phyloP scores from a whole-genome alignment of 495 filamentous ascomycete genomes.

The Neurospora tetrasperma region DNA sequence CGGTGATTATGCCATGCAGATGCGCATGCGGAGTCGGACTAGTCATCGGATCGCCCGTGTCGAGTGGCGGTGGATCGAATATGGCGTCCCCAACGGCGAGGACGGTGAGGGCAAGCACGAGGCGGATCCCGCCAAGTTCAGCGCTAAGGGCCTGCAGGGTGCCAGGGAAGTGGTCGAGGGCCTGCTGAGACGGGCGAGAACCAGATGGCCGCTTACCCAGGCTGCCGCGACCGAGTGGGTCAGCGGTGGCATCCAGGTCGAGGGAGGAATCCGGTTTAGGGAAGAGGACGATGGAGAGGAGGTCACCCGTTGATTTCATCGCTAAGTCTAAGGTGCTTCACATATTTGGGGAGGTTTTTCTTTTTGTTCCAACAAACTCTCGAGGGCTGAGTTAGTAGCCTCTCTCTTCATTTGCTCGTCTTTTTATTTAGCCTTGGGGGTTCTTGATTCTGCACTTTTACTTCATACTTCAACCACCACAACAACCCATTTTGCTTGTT shows the following conservation, averaged over 20 bases:
- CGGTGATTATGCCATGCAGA: slow-evolving; percentile 47
- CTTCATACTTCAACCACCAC: background rate
- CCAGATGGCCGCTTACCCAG: slow-evolving; percentile 59
- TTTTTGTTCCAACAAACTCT: background rate
- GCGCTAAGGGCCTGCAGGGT: slow-evolving; percentile 54
- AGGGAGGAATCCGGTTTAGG: slow-evolving; percentile 56
- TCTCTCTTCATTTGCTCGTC: background rate
- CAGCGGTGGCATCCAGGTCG: slow-evolving; percentile 55
- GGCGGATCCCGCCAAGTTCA: slow-evolving; percentile 35
- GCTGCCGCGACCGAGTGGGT: slow-evolving; percentile 72
- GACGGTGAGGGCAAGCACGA: slow-evolving; percentile 35
- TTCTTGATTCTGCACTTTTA: background rate
- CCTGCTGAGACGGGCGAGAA: slow-evolving; percentile 67
- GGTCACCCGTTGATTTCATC: slow-evolving; percentile 19
- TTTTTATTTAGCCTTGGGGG: background rate
- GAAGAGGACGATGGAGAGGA: slow-evolving; percentile 53
- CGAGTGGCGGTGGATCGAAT: slow-evolving; percentile 90
- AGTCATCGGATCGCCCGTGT: slow-evolving; percentile 88
- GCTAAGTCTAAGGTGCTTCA: background rate
- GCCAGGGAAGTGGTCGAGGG: slow-evolving; percentile 74
- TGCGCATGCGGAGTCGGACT: slow-evolving; percentile 58
- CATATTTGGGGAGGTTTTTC: background rate
- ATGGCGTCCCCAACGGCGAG: slow-evolving; percentile 60
- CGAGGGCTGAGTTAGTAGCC: background rate
- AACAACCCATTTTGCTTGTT: background rate